Evolutionary conservation across 352 stramenopile genomes (phyloP), one percentile per base, ranked within the genome.

Genomic region (Globisporangium rhizosaccharum): DNA sequence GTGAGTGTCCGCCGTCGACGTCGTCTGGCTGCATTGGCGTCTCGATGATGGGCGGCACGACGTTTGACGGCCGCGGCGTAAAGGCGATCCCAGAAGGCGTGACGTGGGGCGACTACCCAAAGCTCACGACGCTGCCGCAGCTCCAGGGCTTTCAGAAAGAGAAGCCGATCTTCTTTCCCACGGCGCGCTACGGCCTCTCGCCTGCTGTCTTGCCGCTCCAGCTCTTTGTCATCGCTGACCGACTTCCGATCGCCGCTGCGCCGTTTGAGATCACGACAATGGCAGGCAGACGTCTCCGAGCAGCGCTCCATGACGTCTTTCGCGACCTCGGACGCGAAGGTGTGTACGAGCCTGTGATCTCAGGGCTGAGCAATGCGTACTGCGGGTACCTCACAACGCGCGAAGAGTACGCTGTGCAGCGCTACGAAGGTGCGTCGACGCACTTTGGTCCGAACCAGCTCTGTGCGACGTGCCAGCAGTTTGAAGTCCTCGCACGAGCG

Each of bases 351-450:
- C 78, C 83, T 1, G 74, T 93, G 28, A 79, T 96, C 39, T 77
- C 84, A 17, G 84, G 84, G 5, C 61, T 92, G 25, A 85, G 70
- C 47, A 96, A 96, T 56, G 86, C 82, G 2, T 96, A 96, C 63
- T 82, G 81, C 47, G 85, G 83, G 5, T 96, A 96, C 62, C 70
- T 95, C 58, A 88, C 85, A 9, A 96, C 87, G 4, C 75, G 79
- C 2, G 87, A 95, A 59, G 87, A 96, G 60, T 96, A 94, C 50
- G 71, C 85, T 0, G 75, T 92, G 4, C 87, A 96, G 62, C 79
- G 85, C 4, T 96, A 96, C 60, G 87, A 96, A 80, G 87, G 87
- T n/a, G 85, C 87, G 14, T 96, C 84, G 20, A 96, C 85, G 30
- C 84, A 94, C 61, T 96, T 95, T 46, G 87, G 87, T 7, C 85